phyloP scores from a whole-genome alignment of 768 basidiomycete species.

The Auricularia sp. region DNA sequence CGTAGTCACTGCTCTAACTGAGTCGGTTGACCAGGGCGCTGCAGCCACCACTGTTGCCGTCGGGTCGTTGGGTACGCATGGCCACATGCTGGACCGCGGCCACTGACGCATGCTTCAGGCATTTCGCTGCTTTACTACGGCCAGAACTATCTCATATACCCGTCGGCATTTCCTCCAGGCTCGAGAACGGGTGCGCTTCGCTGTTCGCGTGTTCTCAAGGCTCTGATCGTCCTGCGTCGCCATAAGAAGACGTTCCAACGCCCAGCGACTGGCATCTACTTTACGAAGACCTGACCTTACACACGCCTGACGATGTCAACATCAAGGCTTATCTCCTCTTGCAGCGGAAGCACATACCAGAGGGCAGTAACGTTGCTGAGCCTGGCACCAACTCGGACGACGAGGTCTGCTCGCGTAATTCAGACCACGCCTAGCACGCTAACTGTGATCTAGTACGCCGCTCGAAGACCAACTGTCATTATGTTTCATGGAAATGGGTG shows the following conservation, averaged over 20 bases:
- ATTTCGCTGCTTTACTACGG: slow-evolving; percentile 73
- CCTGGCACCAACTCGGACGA: slow-evolving; percentile 34
- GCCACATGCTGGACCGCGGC: slow-evolving; percentile 3
- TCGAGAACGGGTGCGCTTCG: slow-evolving; percentile 56
- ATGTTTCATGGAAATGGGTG: slow-evolving; percentile 69
- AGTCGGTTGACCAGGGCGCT: slow-evolving; percentile 19
- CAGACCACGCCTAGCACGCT: neutral
- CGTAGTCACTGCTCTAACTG: neutral
- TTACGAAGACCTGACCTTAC: slow-evolving; percentile 65
- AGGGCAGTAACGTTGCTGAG: slow-evolving; percentile 23
- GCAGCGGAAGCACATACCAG: slow-evolving; percentile 43
- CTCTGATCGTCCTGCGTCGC: neutral
- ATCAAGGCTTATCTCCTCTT: slow-evolving; percentile 70
- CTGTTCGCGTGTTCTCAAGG: neutral
- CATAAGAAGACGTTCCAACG: slow-evolving; percentile 48
- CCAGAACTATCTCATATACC: slow-evolving; percentile 86
- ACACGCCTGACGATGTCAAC: slow-evolving; percentile 60
- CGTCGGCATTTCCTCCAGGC: slow-evolving; percentile 69
- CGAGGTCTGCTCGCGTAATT: slow-evolving; percentile 32
- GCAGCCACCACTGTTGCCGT: slow-evolving; percentile 28
- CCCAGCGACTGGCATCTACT: slow-evolving; percentile 63
- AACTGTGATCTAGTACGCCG: slow-evolving; percentile 25
- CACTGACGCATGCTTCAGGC: slow-evolving; percentile 28
- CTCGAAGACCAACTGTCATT: slow-evolving; percentile 67
- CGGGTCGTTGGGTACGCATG: slow-evolving; percentile 24